phyloP scores from a whole-genome alignment of 2,329 filamentous ascomycete species.

The Fusarium veterinarium region DNA sequence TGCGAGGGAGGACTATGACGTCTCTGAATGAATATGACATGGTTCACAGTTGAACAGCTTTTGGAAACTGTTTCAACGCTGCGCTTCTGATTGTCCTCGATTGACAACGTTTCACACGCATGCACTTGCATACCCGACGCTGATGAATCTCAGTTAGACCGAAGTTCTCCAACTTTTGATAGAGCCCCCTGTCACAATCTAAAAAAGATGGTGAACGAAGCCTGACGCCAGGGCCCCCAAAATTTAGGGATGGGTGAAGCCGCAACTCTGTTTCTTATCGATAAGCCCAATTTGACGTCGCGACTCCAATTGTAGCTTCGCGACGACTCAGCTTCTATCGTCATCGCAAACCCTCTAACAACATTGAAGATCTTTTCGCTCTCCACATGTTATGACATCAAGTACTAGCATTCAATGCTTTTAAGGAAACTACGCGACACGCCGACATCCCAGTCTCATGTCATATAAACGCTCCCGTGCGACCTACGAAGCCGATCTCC shows the following conservation, averaged over 20 bases:
- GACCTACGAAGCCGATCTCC: conserved; percentile 80
- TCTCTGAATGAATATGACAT: conserved; percentile 4
- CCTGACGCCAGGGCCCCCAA: background rate
- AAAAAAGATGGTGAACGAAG: background rate
- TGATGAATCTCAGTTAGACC: conserved; percentile 19
- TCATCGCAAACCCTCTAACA: conserved; percentile 1
- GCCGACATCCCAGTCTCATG: conserved; percentile 61
- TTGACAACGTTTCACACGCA: conserved; percentile 18
- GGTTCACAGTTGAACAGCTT: background rate
- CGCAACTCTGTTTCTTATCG: conserved; percentile 35
- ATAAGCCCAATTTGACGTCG: conserved; percentile 35
- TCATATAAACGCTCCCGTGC: conserved; percentile 82
- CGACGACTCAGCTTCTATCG: conserved; percentile 11
- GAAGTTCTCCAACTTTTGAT: conserved; percentile 14
- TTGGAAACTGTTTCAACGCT: background rate
- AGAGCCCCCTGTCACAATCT: conserved; percentile 15
- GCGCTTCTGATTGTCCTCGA: background rate
- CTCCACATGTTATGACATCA: background rate
- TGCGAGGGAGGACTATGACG: conserved; percentile 1
- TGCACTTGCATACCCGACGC: conserved; percentile 21
- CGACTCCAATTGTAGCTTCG: conserved; percentile 20
- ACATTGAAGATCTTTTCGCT: background rate
- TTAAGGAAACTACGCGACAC: conserved; percentile 8
- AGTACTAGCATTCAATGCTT: conserved; percentile 20
- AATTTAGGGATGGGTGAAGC: conserved; percentile 2